Percentiles rank a stretch among this genome's conserved stretches.
These are phyloP conservation scores for Peterozyma toletana DNA, from an alignment of 805 yeast genomes.

Conservation along the genomic window DNA sequence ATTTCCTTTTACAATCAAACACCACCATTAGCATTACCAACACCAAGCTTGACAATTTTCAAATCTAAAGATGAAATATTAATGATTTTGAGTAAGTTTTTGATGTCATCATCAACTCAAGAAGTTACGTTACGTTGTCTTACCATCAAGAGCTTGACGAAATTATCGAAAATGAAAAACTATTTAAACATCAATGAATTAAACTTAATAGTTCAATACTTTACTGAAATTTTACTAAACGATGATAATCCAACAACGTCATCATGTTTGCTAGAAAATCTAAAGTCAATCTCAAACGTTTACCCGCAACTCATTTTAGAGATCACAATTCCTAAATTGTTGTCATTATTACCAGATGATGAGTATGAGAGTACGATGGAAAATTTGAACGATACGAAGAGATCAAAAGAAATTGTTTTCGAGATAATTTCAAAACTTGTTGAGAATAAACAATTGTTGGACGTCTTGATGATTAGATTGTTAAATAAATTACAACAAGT, in stretches of 20 bases:
- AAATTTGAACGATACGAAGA: constrained; percentile 12
- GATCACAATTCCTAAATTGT: constrained; percentile 42
- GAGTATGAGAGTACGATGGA: constrained; percentile 18
- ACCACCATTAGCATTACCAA: constrained; percentile 3
- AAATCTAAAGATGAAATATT: constrained; percentile 60
- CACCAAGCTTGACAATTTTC: constrained; percentile 28
- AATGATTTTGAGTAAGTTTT: constrained; percentile 58
- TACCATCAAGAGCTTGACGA: constrained; percentile 57
- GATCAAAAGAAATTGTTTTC: constrained; percentile 24
- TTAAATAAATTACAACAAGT: constrained; percentile 27
- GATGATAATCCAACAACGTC: constrained; percentile 46
- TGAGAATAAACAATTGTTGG: constrained; percentile 34
- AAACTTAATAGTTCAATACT: constrained; percentile 53
- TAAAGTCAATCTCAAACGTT: constrained; percentile 37
- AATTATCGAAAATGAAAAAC: constrained; percentile 39
- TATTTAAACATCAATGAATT: constrained; percentile 50
- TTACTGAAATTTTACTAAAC: constrained; percentile 53
- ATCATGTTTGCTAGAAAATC: constrained; percentile 45
- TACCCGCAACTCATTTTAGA: constrained; percentile 37
- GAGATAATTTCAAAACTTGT: constrained; percentile 29
- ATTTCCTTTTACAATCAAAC: constrained; percentile 20
- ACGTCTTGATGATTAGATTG: constrained; percentile 34
- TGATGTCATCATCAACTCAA: constrained; percentile 57
- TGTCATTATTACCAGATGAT: constrained; percentile 44
- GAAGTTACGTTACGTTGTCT: constrained; percentile 67